These are phyloP conservation scores for Dispira simplex DNA, from an alignment of 192 early-diverging fungal genomes.

Conservation along the genomic window DNA sequence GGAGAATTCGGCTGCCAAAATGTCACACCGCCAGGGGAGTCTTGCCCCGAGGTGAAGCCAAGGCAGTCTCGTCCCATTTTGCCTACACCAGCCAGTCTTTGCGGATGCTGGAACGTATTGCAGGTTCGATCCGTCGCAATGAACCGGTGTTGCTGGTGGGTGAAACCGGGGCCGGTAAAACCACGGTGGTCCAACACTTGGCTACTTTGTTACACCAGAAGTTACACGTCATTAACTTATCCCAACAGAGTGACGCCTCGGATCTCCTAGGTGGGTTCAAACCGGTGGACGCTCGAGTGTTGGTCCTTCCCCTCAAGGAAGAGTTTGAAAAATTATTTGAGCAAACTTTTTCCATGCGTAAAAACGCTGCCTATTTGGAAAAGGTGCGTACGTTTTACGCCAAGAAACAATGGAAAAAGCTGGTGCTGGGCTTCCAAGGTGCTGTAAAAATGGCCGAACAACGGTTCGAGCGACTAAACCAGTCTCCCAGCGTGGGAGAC, in stretches of 20 bases:
- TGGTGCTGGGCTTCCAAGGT: slow-evolving; percentile 56
- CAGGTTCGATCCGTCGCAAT: slow-evolving; percentile 56
- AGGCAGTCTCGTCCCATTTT: slow-evolving; percentile 36
- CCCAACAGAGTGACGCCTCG: slow-evolving; percentile 87
- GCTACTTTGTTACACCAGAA: slow-evolving; percentile 57
- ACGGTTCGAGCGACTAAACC: slow-evolving; percentile 18
- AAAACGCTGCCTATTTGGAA: slow-evolving; percentile 77
- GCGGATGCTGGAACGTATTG: slow-evolving; percentile 72
- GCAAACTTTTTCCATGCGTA: slow-evolving; percentile 72
- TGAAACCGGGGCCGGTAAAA: slow-evolving; percentile 98
- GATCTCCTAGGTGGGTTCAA: slow-evolving; percentile 97
- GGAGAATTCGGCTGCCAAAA: neutral
- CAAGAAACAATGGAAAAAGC: slow-evolving; percentile 69
- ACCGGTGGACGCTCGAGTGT: slow-evolving; percentile 68
- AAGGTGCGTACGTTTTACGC: slow-evolving; percentile 50
- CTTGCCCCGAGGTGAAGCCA: neutral
- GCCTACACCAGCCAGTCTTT: slow-evolving; percentile 73
- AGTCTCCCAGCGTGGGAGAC: neutral
- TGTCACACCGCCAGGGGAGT: neutral
- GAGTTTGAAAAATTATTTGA: slow-evolving; percentile 77
- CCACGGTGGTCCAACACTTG: slow-evolving; percentile 85
- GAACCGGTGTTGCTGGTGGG: slow-evolving; percentile 88
- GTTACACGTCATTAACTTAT: slow-evolving; percentile 88
- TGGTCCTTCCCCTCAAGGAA: slow-evolving; percentile 68
- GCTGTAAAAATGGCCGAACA: slow-evolving; percentile 68